A percentile compares a stretch with the other conserved stretches of the same genome.
Conservation (phyloP, 805 yeast genomes). For the Candida manassasensis region DNA sequence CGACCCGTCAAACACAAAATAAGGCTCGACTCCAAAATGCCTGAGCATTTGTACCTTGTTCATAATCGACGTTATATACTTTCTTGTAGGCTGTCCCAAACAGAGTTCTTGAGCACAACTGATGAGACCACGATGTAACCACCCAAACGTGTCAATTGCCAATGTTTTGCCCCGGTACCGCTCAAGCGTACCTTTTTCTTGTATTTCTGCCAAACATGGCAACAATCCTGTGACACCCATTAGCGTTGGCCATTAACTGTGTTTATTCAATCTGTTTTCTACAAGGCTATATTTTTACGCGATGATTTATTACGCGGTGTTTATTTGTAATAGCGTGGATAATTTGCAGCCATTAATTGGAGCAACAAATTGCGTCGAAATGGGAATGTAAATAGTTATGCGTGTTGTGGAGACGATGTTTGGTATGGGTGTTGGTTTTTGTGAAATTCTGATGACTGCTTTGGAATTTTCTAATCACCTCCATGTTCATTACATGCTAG, state of each 20-base stretch:
- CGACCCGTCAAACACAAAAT: slow-evolving; percentile 92
- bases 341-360: no score
- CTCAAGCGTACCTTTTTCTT: slow-evolving; percentile 51
- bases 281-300: no score
- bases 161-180: slow-evolving; percentile 67
- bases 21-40: slow-evolving; percentile 70
- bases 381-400: no score
- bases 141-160: slow-evolving; percentile 94
- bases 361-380: no score
- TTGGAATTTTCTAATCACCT: no score
- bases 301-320: no score
- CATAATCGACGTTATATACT: slow-evolving; percentile 65
- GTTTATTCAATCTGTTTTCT: no score
- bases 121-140: slow-evolving; percentile 87
- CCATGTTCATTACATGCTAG: no score
- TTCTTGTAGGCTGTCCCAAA: slow-evolving; percentile 61
- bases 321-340: no score
- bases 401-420: no score
- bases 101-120: slow-evolving; percentile 83
- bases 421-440: no score
- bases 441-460: no score
- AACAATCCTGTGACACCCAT: slow-evolving; percentile 87
- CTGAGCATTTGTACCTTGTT: slow-evolving; percentile 62
- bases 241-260: not conserved
- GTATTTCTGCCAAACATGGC: slow-evolving; percentile 73